These are phyloP conservation scores for Psidium friedrichsthalianum DNA, from an alignment of 345 rosid genomes.

Conservation along the genomic window DNA sequence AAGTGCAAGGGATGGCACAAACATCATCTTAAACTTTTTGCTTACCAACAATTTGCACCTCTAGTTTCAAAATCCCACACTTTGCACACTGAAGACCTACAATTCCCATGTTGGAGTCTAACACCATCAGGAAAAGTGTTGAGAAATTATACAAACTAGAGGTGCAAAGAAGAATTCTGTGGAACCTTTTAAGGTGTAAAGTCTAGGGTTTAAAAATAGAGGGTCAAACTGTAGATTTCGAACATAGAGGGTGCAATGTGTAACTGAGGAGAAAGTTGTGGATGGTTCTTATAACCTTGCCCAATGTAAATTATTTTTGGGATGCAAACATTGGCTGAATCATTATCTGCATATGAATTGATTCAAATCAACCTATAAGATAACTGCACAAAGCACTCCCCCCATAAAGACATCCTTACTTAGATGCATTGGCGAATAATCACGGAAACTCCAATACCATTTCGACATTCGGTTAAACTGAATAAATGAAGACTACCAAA, in stretches of 20 bases:
- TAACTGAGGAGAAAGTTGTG: neutral
- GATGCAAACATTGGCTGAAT: neutral
- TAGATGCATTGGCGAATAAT: neutral
- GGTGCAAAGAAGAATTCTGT: neutral
- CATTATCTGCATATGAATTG: neutral
- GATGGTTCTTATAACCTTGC: neutral
- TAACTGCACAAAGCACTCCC: neutral
- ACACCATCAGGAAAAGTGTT: neutral
- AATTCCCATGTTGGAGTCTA: neutral
- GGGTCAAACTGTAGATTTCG: neutral
- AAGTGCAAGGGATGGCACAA: neutral
- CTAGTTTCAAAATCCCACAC: neutral
- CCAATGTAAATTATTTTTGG: neutral
- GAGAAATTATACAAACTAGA: neutral
- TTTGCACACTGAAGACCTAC: neutral
- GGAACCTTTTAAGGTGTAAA: neutral
- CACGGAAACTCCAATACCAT: neutral
- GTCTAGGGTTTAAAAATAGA: neutral
- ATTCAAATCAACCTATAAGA: neutral
- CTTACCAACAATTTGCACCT: neutral
- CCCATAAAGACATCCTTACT: neutral
- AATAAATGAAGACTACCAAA: neutral
- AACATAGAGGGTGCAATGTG: neutral
- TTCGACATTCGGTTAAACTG: neutral
- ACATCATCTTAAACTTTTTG: neutral